Evolutionary conservation across 108 stramenopile genomes (phyloP).

Genomic region (Cyclotella sp.): DNA sequence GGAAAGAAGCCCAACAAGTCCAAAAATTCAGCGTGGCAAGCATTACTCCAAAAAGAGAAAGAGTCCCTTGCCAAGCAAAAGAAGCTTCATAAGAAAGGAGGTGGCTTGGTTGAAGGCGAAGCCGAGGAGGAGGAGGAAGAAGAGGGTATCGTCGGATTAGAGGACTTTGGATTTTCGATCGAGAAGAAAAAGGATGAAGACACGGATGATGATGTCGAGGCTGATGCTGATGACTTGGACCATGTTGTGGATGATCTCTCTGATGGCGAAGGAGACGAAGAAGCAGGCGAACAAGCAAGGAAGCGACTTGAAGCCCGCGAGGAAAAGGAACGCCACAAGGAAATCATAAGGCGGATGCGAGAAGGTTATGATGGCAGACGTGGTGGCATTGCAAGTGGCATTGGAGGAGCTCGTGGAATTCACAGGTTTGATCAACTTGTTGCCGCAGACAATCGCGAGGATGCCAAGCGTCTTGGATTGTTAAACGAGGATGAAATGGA

Average conservation of each 20-base stretch:
- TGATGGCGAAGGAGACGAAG: slow-evolving; percentile 91
- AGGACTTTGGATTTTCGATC: slow-evolving; percentile 89
- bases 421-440: slow-evolving; percentile 86
- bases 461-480: slow-evolving; percentile 84
- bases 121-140: slow-evolving; percentile 94
- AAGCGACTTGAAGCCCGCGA: slow-evolving; percentile 63
- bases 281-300: slow-evolving; percentile 73
- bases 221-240: slow-evolving; percentile 82
- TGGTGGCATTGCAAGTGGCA: slow-evolving; percentile 81
- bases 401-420: slow-evolving; percentile 77
- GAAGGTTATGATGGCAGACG: slow-evolving; percentile 91
- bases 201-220: slow-evolving; percentile 54
- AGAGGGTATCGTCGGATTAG: slow-evolving; percentile 86
- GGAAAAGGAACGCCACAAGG: slow-evolving; percentile 90
- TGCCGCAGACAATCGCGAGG: slow-evolving; percentile 87
- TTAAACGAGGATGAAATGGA: slow-evolving; percentile 89
- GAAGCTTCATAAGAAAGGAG: slow-evolving; percentile 64
- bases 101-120: slow-evolving; percentile 76
- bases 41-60: slow-evolving; percentile 79
- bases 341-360: slow-evolving; percentile 86
- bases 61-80: slow-evolving; percentile 58
- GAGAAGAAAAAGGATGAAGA: slow-evolving; percentile 83
- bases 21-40: slow-evolving; percentile 79
- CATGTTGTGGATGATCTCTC: slow-evolving; percentile 90
- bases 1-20: slow-evolving; percentile 37